Conservation (phyloP, 179 eudicot species). For the Sideroxylon spinosum region DNA sequence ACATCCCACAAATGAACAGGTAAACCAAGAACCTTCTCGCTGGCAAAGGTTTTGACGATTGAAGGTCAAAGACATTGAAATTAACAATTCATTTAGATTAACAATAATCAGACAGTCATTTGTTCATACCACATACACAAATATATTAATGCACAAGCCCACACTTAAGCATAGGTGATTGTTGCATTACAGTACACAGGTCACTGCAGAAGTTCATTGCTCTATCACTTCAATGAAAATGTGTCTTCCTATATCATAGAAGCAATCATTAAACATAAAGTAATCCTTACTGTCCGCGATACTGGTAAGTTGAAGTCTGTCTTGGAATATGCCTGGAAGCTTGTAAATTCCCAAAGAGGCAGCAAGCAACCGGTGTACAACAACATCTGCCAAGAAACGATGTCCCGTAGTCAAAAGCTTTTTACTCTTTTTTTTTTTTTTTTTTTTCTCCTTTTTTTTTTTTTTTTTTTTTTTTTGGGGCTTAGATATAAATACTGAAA, state of each 20-base stretch:
- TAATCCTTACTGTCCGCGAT: slow-evolving; percentile 82
- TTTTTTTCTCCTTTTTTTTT: not conserved
- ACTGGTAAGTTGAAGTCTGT: slow-evolving; percentile 77
- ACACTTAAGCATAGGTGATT: no score
- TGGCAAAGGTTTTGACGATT: no score
- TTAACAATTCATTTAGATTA: not conserved
- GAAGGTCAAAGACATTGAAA: not conserved
- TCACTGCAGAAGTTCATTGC: no score
- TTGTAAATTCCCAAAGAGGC: slow-evolving; percentile 82
- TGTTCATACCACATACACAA: not conserved
- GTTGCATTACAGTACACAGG: no score
- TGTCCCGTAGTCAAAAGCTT: not conserved
- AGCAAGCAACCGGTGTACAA: slow-evolving; percentile 93
- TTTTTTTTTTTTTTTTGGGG: not conserved
- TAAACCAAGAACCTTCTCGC: no score
- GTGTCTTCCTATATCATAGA: not conserved
- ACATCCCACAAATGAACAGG: no score
- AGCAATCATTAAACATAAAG: not conserved
- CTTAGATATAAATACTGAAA: not conserved
- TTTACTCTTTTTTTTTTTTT: not conserved
- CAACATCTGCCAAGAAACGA: slow-evolving; percentile 60
- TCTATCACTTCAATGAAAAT: not conserved
- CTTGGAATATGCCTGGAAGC: slow-evolving; percentile 80
- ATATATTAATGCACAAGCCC: no score
- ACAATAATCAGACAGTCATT: not conserved